Evolutionary conservation across 345 rosid genomes (phyloP).

Genomic region (Lepidium sativum): DNA sequence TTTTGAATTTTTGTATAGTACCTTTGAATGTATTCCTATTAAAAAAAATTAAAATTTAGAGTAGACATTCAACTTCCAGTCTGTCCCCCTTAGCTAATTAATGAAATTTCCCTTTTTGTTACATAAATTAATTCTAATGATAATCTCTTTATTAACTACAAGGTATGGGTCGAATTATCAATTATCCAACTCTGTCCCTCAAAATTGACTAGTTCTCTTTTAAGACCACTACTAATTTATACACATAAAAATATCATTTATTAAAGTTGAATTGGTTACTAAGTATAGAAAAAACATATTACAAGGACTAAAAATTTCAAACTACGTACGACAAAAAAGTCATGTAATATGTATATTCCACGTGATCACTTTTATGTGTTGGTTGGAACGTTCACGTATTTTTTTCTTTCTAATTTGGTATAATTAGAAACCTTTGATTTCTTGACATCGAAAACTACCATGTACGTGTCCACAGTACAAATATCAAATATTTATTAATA

Average conservation of each 20-base stretch:
- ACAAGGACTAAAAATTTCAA: neutral
- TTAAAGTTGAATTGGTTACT: constrained; percentile 1
- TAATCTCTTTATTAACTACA: neutral
- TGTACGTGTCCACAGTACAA: neutral
- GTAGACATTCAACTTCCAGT: neutral
- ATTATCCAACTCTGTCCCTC: neutral
- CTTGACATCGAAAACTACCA: neutral
- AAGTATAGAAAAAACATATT: constrained; percentile 16
- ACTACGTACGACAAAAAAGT: neutral
- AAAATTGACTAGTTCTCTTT: constrained; percentile 12
- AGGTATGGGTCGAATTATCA: constrained; percentile 23
- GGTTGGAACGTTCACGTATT: constrained; percentile 11
- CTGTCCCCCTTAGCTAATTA: neutral
- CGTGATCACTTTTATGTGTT: neutral
- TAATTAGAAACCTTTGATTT: neutral
- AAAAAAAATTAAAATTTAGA: neutral
- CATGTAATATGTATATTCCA: neutral
- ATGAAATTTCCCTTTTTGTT: neutral
- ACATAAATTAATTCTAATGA: neutral
- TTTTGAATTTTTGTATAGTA: neutral
- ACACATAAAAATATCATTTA: constrained; percentile 8
- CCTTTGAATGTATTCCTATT: neutral
- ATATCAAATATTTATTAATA: neutral
- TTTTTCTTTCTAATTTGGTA: neutral
- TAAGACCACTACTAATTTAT: neutral